A percentile compares a stretch with the other conserved stretches of the same genome.
Evolutionary conservation across 805 yeast genomes (phyloP).

Genomic region (Myxozyma vanderwaltii): DNA sequence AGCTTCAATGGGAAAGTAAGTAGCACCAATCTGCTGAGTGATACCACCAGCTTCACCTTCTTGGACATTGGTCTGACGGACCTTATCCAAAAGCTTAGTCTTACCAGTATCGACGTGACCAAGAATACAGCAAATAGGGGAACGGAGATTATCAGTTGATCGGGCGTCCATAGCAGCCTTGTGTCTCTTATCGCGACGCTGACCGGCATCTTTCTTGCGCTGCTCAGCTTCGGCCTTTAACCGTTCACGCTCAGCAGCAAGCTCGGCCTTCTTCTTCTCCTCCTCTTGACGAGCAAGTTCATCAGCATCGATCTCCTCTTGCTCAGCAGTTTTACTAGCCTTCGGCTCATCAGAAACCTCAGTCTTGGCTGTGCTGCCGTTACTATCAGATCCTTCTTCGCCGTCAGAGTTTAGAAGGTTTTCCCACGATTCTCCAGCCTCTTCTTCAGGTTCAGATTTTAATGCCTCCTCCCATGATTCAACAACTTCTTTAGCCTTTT

Average conservation of each 20-base stretch:
- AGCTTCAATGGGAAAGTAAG: conserved; percentile 96
- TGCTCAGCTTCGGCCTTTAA: conserved; percentile 41
- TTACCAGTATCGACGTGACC: conserved; percentile 99
- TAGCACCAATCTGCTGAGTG: conserved; percentile 99
- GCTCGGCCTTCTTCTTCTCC: conserved; percentile 16
- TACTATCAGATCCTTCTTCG: conserved; percentile 34
- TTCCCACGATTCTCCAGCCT: conserved; percentile 35
- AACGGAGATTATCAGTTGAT: conserved; percentile 69
- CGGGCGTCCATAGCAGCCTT: conserved; percentile 45
- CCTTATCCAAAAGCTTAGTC: conserved; percentile 92
- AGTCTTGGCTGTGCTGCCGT: conserved; percentile 37
- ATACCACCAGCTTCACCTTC: conserved; percentile 99
- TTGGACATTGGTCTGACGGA: conserved; percentile 98
- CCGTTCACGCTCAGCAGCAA: conserved; percentile 17
- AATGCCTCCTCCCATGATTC: conserved; percentile 43
- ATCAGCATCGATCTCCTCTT: conserved; percentile 41
- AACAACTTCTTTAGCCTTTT: conserved; percentile 48
- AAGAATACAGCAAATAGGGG: conserved; percentile 97
- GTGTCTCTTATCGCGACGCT: conserved; percentile 44
- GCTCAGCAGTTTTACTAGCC: conserved; percentile 40
- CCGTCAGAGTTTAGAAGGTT: conserved; percentile 38
- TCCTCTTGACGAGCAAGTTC: conserved; percentile 41
- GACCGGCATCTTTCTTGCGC: conserved; percentile 44
- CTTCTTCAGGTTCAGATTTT: conserved; percentile 24
- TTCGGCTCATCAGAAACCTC: conserved; percentile 41